Conservation (phyloP, 2,329 filamentous ascomycete genomes). For the Piedraia hortae region DNA sequence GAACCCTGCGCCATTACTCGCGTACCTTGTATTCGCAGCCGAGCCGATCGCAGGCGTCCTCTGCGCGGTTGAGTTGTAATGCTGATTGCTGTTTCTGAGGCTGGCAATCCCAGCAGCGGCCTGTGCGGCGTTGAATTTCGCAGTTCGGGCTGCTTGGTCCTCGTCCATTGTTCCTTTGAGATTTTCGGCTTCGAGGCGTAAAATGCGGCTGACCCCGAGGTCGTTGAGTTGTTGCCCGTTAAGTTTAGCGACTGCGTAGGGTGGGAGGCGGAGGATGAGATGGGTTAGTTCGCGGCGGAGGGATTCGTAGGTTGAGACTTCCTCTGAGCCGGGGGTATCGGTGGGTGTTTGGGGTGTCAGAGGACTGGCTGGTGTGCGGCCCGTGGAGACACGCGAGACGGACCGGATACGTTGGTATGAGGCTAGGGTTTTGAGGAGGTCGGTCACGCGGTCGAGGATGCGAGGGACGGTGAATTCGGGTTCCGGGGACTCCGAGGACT, state of each 20-base stretch:
- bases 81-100: constrained; percentile 9
- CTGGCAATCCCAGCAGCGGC: constrained; percentile 10
- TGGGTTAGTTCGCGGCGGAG: constrained; percentile 48
- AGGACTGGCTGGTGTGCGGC: constrained; percentile 22
- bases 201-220: constrained; percentile 52
- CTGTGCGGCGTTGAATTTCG: constrained; percentile 14
- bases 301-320: constrained; percentile 36
- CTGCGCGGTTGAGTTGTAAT: constrained; percentile 11
- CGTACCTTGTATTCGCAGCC: constrained; percentile 12
- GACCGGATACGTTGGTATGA: constrained; percentile 61
- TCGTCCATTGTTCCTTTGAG: constrained; percentile 63
- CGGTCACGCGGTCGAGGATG: constrained; percentile 43
- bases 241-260: constrained; percentile 62
- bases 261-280: constrained; percentile 49
- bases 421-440: constrained; percentile 46
- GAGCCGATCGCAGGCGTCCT: constrained; percentile 12
- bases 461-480: constrained; percentile 13
- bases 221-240: constrained; percentile 67
- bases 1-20: too few species aligned
- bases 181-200: constrained; percentile 44
- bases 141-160: constrained; percentile 29
- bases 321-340: constrained; percentile 34
- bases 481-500: constrained; percentile 6
- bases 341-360: too few species aligned
- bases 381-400: constrained; percentile 22